Conservation (phyloP, 331 rosid genomes). For the Spiraea crenata region DNA sequence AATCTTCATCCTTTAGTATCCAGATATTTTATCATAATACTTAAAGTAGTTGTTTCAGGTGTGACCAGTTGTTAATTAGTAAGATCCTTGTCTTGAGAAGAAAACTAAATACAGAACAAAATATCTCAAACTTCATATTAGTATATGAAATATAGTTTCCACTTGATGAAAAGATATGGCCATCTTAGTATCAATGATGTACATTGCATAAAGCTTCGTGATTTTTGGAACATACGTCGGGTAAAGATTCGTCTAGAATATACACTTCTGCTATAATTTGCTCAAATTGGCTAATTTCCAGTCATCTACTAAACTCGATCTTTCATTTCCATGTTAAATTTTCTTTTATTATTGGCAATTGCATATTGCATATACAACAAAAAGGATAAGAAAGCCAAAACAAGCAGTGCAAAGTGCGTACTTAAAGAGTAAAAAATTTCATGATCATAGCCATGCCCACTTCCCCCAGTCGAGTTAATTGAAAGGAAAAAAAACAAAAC, state of each 20-base stretch:
- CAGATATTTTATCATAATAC: background rate
- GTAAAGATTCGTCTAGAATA: background rate
- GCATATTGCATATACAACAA: too few relatives aligned
- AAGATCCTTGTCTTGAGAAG: background rate
- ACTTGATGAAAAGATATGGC: background rate
- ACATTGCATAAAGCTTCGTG: background rate
- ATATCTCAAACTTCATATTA: background rate
- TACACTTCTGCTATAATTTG: background rate
- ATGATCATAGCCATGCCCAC: too few relatives aligned
- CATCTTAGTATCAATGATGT: background rate
- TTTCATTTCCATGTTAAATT: background rate
- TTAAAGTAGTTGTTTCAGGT: background rate
- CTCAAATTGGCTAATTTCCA: background rate
- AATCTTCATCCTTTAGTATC: background rate
- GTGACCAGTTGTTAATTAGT: conserved; percentile 1
- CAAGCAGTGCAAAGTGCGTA: too few relatives aligned
- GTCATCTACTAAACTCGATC: background rate
- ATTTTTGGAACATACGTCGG: background rate
- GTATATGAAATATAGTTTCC: background rate
- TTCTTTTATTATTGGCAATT: background rate
- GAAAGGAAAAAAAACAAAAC: background rate
- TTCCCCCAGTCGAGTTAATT: background rate
- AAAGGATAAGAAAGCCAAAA: too few relatives aligned
- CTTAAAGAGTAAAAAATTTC: too few relatives aligned
- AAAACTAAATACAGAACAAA: background rate